Base-by-base conservation (phyloP, 192 early-diverging fungal genomes). In the Oehlia diaphana region DNA sequence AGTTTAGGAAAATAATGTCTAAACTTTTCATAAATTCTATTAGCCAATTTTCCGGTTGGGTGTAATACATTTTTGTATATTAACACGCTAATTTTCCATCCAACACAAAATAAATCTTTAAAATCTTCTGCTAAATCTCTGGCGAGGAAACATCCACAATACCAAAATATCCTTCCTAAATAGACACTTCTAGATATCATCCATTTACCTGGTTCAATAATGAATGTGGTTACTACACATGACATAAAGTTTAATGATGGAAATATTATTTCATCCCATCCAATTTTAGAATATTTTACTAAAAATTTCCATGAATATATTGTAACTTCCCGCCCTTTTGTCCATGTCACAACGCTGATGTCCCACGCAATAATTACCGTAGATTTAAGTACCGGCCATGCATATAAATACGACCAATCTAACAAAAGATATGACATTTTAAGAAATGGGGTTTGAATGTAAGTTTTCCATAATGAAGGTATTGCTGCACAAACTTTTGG, bases 121-220 rank as follows among this genome's bases (percentile, higher is more conserved):
- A 68, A 4, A 68, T 78, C 77, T 78, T 78, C 44, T 16, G 67
- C 37, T 37, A 78, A 4, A 37, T 78, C 77, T 35, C 66, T 44
- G 19, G 49, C 49, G 53, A 78, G 44, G 23, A 69, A 68, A 53
- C 77, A 78, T 14, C 49, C n/a, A 78, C 64, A 66, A 78, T 69
- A 14, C 65, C 63, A 78, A 19, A 13, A 7, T 42, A 78, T 69
- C 21, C 31, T n/a, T 37, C 28, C 16, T 21, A 78, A 42, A 53
- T 78, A 78, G 16, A 69, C 31, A 19, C 21, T 23, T 61, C 47
- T 66, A 35, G 47, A 28, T 33, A 69, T 53, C 2, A 58, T 33
- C 77, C 77, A 78, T 31, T 26, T 58, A 26, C 14, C 67, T 6
- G 77, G 77, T 26, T 78, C 28, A 78, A 78, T 21, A 53, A 66